Percentiles rank a stretch among this genome's conserved stretches.
These are phyloP conservation scores for Juglanconis oblonga DNA, from an alignment of 2,329 filamentous ascomycete genomes.

Conservation along the genomic window DNA sequence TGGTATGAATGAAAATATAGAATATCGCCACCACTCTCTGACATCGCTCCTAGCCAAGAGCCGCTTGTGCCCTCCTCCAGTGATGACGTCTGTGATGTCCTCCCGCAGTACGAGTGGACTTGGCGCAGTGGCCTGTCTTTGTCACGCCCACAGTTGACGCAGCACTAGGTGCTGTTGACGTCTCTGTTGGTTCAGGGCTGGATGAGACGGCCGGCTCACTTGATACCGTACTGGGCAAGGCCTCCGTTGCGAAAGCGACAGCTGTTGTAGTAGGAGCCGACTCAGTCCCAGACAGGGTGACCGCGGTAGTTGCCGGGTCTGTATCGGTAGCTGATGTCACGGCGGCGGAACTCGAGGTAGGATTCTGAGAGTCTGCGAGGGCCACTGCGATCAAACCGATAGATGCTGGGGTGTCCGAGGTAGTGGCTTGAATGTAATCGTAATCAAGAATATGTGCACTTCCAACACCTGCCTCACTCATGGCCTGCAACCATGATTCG, in stretches of 20 bases:
- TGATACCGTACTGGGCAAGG: not conserved
- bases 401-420: not conserved
- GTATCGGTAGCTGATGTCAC: not conserved
- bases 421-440: slow-evolving; percentile 5
- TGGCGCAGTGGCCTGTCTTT: not conserved
- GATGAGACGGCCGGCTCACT: not conserved
- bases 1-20: not conserved
- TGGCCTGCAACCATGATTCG: not conserved
- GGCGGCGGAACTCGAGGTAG: not conserved
- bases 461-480: not conserved
- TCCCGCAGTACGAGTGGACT: not conserved
- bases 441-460: slow-evolving; percentile 6
- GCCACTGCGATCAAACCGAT: not conserved
- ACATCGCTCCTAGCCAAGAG: too few species aligned
- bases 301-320: not conserved
- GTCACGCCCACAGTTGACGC: not conserved
- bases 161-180: not conserved
- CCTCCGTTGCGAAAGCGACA: not conserved
- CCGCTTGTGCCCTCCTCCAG: not conserved
- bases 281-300: not conserved
- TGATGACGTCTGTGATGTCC: not conserved
- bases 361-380: not conserved
- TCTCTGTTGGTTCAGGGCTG: not conserved
- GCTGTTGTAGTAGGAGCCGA: not conserved
- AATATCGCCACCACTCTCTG: not conserved